Base-by-base conservation (phyloP, 2,329 filamentous ascomycete species). In the Aspergillus terreus region DNA sequence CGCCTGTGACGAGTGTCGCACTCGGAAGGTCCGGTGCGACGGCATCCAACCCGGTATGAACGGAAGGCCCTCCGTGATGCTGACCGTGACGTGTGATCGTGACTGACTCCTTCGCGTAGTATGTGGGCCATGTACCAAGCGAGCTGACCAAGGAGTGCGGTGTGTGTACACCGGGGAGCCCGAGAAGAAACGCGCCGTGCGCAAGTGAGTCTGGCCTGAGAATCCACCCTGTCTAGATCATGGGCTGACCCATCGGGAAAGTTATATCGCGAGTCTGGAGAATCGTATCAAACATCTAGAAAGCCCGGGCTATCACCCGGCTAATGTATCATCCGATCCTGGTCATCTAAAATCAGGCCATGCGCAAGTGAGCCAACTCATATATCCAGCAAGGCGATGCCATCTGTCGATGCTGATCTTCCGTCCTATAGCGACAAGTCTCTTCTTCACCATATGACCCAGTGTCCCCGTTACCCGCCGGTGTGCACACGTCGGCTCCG, bases 151-250 rank as follows among this genome's bases (percentile, higher is more conserved):
- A 15, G 57, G 55, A 0, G 46, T 33, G 2, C 52, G 49, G 11
- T 70, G 66, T 44, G 56, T 58, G 6, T 69, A 66, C 36, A 63
- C 63, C 1, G 60, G 63, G 4, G 65, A 66, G 30, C 23, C 58
- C 19, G 62, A 67, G 49, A 68, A 63, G 44, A 65, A 60, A 35
- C 55, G 59, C 36, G 61, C 60, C 4, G 58, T 58, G n/a, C 57
- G 59, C 36, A 56, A 50, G 63, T 64, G 47, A 45, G 56, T 49
- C 33, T 36, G 14, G 35, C 35, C 35, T 38, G 35, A 38, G 35
- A n/a, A 38, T 17, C 15, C 35, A 17, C 14, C 5, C 35, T 38
- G 1, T 17, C 19, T 6, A 30, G 12, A n/a, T 6, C 10, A 45
- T 27, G 35, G 10, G 27, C 48, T 50, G 41, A 50, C 25, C 17